phyloP scores from a whole-genome alignment of 2,329 filamentous ascomycete genomes.

The Fusarium domesticum region DNA sequence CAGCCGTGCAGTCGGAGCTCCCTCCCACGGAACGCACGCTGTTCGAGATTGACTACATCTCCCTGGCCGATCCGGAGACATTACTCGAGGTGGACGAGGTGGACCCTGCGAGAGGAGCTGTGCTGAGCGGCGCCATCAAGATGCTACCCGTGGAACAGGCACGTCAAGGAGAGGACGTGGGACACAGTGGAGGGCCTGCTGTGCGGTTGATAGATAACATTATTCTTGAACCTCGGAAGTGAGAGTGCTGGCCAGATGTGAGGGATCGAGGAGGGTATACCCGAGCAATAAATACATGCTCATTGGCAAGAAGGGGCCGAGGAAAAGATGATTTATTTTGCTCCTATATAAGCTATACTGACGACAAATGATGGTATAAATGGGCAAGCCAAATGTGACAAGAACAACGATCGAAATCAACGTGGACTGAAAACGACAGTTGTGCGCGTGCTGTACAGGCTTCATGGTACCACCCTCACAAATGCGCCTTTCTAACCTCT shows the following conservation, averaged over 20 bases:
- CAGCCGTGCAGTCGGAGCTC: conserved; percentile 61
- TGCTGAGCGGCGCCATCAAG: conserved; percentile 86
- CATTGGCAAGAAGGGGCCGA: conserved; percentile 4
- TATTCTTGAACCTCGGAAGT: conserved; percentile 53
- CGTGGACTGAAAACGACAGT: neutral
- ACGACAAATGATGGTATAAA: neutral
- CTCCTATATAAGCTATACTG: conserved; percentile 1
- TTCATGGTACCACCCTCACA: conserved; percentile 36
- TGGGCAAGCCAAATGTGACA: neutral
- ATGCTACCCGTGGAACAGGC: conserved; percentile 78
- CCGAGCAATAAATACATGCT: conserved; percentile 14
- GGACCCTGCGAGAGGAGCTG: conserved; percentile 68
- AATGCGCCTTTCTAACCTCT: conserved; percentile 50
- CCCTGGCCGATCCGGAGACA: conserved; percentile 78
- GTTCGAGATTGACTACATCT: conserved; percentile 90
- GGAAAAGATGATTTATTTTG: conserved; percentile 3
- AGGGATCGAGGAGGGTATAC: conserved; percentile 13
- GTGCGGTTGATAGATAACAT: conserved; percentile 96
- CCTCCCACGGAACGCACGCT: conserved; percentile 58
- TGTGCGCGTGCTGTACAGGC: conserved; percentile 8
- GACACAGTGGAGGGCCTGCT: conserved; percentile 65
- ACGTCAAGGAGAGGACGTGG: conserved; percentile 69
- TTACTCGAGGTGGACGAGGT: conserved; percentile 75
- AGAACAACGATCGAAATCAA: neutral
- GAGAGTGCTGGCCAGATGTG: conserved; percentile 8